A percentile compares a stretch with the other conserved stretches of the same genome.
phyloP scores from a whole-genome alignment of 2,329 filamentous ascomycete genomes.

The Penicillium sp. region DNA sequence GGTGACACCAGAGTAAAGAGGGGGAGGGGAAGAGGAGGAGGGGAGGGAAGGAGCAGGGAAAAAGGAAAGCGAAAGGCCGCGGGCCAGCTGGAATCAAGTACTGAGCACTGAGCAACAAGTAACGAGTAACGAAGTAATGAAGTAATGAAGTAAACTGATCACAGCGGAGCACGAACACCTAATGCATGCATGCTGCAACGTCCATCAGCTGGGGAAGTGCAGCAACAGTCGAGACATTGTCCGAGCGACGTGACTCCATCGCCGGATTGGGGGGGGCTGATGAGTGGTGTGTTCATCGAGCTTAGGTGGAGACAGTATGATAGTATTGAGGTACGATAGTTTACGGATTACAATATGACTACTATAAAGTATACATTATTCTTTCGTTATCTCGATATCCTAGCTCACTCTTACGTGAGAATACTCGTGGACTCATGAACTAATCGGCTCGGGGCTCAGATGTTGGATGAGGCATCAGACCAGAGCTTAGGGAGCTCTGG shows the following conservation, averaged over 20 bases:
- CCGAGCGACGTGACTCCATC: slow-evolving; percentile 21
- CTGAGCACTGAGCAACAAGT: background rate
- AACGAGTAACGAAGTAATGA: background rate
- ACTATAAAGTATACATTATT: no score
- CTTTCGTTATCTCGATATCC: background rate
- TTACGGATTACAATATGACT: no score
- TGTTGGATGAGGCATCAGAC: background rate
- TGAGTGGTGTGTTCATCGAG: background rate
- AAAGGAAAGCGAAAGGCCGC: background rate
- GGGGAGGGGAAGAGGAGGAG: background rate
- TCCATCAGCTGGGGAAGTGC: slow-evolving; percentile 26
- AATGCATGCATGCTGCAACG: slow-evolving; percentile 11
- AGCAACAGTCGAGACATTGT: slow-evolving; percentile 34
- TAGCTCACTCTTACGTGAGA: background rate
- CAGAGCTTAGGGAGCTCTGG: slow-evolving; percentile 7
- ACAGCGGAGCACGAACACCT: slow-evolving; percentile 1
- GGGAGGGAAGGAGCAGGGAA: slow-evolving; percentile 4
- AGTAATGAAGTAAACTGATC: background rate
- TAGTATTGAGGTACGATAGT: no score
- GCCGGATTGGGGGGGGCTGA: background rate
- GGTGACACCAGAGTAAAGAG: background rate
- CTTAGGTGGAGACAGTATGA: background rate
- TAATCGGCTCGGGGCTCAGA: background rate
- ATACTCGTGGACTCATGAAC: background rate
- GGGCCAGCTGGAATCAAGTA: background rate